phyloP scores from a whole-genome alignment of 441 rosid genomes.

The Dalechampia spathulata region DNA sequence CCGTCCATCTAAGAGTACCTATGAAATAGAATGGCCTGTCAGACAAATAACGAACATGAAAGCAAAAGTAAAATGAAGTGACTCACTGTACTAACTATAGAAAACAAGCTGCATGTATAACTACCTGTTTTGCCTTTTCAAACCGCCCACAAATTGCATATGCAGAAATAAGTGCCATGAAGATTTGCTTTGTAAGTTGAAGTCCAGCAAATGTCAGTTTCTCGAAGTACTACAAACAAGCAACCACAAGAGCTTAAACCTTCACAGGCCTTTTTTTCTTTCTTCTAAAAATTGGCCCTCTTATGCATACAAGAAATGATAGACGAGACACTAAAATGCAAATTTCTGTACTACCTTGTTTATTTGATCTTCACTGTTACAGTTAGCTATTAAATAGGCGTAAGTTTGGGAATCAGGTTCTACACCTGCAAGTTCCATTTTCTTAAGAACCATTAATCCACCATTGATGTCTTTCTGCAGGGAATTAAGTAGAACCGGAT shows the following conservation, averaged over 20 bases:
- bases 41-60: slow-evolving; percentile 5
- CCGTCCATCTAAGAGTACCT: slow-evolving; percentile 50
- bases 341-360: slow-evolving; percentile 38
- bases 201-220: slow-evolving; percentile 41
- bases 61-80: neutral
- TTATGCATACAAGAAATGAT: neutral
- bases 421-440: slow-evolving; percentile 62
- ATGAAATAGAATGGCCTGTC: slow-evolving; percentile 18
- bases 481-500: slow-evolving; percentile 12
- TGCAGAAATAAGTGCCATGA: slow-evolving; percentile 66
- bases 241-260: slow-evolving; percentile 4
- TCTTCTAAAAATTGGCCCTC: neutral
- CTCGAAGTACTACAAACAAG: slow-evolving; percentile 46
- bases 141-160: slow-evolving; percentile 60
- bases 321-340: slow-evolving; percentile 7
- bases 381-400: slow-evolving; percentile 52
- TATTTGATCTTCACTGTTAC: slow-evolving; percentile 52
- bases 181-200: slow-evolving; percentile 44
- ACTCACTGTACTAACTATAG: neutral
- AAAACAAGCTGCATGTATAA: neutral
- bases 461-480: slow-evolving; percentile 50
- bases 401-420: slow-evolving; percentile 69
- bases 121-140: slow-evolving; percentile 86
- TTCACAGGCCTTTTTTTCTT: neutral
- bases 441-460: slow-evolving; percentile 46